Percentiles rank a stretch among this genome's conserved stretches.
Conservation (phyloP, 805 yeast species). For the Debaryomyces hansenii region DNA sequence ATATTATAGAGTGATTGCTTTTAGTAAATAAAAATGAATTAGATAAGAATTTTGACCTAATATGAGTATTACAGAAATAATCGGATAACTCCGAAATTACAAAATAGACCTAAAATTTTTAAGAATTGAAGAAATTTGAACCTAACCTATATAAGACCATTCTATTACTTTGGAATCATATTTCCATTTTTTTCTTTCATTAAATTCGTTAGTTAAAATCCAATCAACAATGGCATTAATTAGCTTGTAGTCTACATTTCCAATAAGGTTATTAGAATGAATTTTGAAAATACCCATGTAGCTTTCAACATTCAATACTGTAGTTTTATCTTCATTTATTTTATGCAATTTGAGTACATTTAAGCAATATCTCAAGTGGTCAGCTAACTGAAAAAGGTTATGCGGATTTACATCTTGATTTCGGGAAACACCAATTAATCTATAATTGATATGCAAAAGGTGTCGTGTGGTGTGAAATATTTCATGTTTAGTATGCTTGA, state of each 20-base stretch:
- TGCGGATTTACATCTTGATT: slow-evolving; percentile 21
- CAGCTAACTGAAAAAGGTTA: slow-evolving; percentile 8
- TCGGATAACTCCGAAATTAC: slow-evolving; percentile 3
- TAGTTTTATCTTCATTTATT: slow-evolving; percentile 1
- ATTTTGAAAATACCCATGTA: slow-evolving; percentile 12
- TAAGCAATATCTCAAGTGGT: slow-evolving; percentile 11
- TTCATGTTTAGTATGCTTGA: slow-evolving; percentile 7
- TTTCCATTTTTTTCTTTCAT: slow-evolving; percentile 21
- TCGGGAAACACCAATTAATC: slow-evolving; percentile 23
- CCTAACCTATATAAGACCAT: slow-evolving; percentile 15
- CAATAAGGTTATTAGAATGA: slow-evolving; percentile 7
- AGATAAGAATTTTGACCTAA: neutral
- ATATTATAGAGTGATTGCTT: slow-evolving; percentile 4
- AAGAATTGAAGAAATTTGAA: no score
- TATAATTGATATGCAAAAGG: slow-evolving; percentile 17
- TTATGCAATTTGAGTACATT: slow-evolving; percentile 4
- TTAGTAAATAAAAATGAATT: neutral
- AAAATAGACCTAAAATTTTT: no score
- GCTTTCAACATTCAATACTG: slow-evolving; percentile 11
- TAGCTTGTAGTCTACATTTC: slow-evolving; percentile 14
- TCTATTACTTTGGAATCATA: slow-evolving; percentile 16
- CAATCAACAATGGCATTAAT: slow-evolving; percentile 28
- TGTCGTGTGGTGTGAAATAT: slow-evolving; percentile 29
- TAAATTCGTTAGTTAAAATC: slow-evolving; percentile 13
- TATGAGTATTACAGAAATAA: neutral